Evolutionary conservation across 139 green algal genomes (phyloP), one percentile per base, ranked within the genome.

Genomic region (Chlorella sp.): DNA sequence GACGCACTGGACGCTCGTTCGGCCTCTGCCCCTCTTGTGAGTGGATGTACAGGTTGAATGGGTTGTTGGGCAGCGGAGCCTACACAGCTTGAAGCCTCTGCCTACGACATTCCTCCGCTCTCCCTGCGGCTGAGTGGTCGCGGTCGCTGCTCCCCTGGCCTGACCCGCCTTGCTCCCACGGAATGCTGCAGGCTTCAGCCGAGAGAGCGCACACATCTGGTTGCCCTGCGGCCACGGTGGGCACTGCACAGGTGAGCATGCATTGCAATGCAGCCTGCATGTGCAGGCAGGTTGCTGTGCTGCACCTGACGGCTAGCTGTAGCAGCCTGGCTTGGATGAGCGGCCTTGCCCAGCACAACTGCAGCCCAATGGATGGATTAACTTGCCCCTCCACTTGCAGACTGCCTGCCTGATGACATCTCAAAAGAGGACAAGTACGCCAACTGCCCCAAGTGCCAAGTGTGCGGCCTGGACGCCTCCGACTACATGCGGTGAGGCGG

Each of bases 21-120:
- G 75, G 57, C 75, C 56, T 82, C 32, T 82, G 75, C 56, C 75
- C 75, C 23, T 28, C 21, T 34, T 82, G 75, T 60, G 13, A 60
- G 51, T 15, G n/a, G n/a, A n/a, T n/a, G 18, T 51, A 3, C 9
- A 15, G 21, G 51, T 60, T 60, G 51, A 15, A 9, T 60, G 51
- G 11, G 11, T 60, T 55, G 7, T 55, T 55, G 7, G 44, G 7
- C 44, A 55, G 44, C 11, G 44, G 15, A 60, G 51, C 51, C 11
- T 23, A 15, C 51, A 60, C 51, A 60, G 51, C 51, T 23, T 21
- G 51, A 55, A 55, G 7, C 7, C n/a, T n/a, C n/a, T n/a, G n/a
- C n/a, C n/a, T n/a, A n/a, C n/a, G n/a, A n/a, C n/a, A n/a, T n/a
- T n/a, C n/a, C n/a, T n/a, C n/a, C n/a, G n/a, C n/a, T n/a, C n/a